A percentile compares a stretch with the other conserved stretches of the same genome.
Evolutionary conservation across 352 stramenopile species (phyloP).

Genomic region (Globisporangium irregulare): DNA sequence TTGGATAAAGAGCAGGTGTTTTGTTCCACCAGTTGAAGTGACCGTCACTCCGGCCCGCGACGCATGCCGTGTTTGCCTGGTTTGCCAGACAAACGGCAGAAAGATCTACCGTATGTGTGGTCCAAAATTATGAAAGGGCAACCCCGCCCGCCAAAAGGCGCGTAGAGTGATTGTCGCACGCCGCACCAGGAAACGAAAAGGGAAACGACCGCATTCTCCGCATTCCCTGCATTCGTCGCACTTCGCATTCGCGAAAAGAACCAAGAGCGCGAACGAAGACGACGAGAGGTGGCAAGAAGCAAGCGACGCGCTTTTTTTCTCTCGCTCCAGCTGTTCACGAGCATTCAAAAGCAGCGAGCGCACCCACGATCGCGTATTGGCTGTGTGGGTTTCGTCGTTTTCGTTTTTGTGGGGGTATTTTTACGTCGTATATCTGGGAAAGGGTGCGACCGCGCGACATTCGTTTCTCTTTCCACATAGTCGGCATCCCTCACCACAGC

Average conservation of each 20-base stretch:
- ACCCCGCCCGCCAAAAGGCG: neutral
- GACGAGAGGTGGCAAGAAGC: neutral
- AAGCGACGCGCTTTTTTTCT: neutral
- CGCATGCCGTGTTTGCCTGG: too few relatives aligned
- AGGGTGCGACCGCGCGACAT: conserved; percentile 2
- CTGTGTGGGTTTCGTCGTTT: conserved; percentile 7
- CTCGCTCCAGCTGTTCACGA: neutral
- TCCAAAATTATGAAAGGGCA: neutral
- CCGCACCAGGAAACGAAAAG: neutral
- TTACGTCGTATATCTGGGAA: conserved; percentile 6
- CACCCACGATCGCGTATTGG: neutral
- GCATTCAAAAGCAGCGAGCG: neutral
- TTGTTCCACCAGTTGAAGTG: conserved; percentile 9
- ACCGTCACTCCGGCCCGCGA: neutral
- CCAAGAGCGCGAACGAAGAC: neutral
- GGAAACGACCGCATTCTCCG: neutral
- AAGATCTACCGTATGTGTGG: neutral
- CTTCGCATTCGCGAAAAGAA: neutral
- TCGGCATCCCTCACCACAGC: neutral
- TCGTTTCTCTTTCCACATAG: conserved; percentile 2
- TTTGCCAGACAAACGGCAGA: neutral
- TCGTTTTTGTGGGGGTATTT: neutral
- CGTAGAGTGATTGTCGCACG: neutral
- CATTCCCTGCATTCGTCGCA: neutral
- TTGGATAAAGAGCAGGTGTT: too few relatives aligned